A percentile compares a stretch with the other conserved stretches of the same genome.
These are phyloP conservation scores for Bisporella sp. DNA, from an alignment of 2,329 filamentous ascomycete genomes.

Conservation along the genomic window DNA sequence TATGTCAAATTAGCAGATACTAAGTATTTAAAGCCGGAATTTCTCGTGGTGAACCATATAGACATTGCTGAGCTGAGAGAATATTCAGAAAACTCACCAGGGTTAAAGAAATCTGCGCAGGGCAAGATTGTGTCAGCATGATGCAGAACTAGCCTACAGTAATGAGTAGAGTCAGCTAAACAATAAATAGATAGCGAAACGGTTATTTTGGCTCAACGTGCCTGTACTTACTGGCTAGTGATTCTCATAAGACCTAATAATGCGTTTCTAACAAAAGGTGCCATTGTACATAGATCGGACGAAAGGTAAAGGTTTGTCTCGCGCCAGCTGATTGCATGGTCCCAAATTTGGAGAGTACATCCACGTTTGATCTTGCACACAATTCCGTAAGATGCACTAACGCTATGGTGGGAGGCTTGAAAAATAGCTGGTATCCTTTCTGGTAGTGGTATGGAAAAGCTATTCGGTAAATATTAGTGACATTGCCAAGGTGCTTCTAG, in stretches of 20 bases:
- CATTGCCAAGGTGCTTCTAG: no score
- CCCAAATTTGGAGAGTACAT: slow-evolving; percentile 56
- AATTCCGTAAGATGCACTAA: slow-evolving; percentile 53
- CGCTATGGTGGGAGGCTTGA: slow-evolving; percentile 56
- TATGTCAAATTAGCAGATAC: no score
- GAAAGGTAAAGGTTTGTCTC: slow-evolving; percentile 31
- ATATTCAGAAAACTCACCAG: slow-evolving; percentile 15
- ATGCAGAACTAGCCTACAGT: slow-evolving; percentile 24
- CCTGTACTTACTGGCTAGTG: not conserved
- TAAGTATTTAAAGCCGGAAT: no score
- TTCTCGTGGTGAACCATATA: no score
- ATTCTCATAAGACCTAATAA: slow-evolving; percentile 9
- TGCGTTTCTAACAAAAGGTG: slow-evolving; percentile 23
- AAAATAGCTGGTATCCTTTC: slow-evolving; percentile 44
- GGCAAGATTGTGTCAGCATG: slow-evolving; percentile 55
- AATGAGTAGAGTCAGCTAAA: slow-evolving; percentile 3
- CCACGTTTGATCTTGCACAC: slow-evolving; percentile 54
- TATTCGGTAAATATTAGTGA: not conserved
- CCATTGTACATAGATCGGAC: slow-evolving; percentile 19
- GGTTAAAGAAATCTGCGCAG: slow-evolving; percentile 55
- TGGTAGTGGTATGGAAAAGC: slow-evolving; percentile 37
- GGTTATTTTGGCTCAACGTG: not conserved
- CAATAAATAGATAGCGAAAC: not conserved
- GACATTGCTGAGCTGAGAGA: no score
- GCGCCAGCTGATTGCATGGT: slow-evolving; percentile 56